A percentile compares a stretch with the other conserved stretches of the same genome.
Conservation (phyloP, 2,329 filamentous ascomycete species). For the Huntiella savannae region DNA sequence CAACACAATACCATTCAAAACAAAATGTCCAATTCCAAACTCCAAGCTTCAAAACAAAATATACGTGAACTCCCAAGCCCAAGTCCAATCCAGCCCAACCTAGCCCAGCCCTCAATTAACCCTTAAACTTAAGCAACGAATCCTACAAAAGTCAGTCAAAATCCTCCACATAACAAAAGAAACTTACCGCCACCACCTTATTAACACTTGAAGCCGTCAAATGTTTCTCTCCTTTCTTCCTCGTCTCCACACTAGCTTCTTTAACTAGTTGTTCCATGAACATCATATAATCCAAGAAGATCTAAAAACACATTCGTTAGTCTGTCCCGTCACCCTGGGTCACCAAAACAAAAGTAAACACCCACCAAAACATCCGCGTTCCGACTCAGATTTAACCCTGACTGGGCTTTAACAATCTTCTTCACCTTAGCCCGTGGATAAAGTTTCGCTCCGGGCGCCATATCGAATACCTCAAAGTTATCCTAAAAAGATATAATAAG, state of each 20-base stretch:
- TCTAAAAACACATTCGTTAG: slow-evolving; percentile 27
- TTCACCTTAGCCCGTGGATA: slow-evolving; percentile 74
- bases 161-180: not conserved
- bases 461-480: slow-evolving; percentile 15
- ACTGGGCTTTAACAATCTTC: slow-evolving; percentile 79
- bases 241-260: slow-evolving; percentile 59
- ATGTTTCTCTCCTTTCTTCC: slow-evolving; percentile 51
- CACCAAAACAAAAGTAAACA: not conserved
- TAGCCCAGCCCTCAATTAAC: slow-evolving; percentile 23
- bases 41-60: not conserved
- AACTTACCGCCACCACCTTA: slow-evolving; percentile 54
- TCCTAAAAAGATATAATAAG: too few relatives aligned
- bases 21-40: too few relatives aligned
- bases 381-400: slow-evolving; percentile 60
- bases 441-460: slow-evolving; percentile 49
- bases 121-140: slow-evolving; percentile 48
- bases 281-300: slow-evolving; percentile 67
- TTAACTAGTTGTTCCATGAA: slow-evolving; percentile 64
- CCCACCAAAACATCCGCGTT: slow-evolving; percentile 66
- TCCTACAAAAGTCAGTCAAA: slow-evolving; percentile 25
- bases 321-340: too few relatives aligned
- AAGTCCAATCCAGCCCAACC: not conserved
- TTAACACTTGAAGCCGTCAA: slow-evolving; percentile 59
- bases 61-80: not conserved
- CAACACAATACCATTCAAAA: too few relatives aligned